These are phyloP conservation scores for Xenoacremonium recifei DNA, from an alignment of 2,329 filamentous ascomycete genomes.

Conservation along the genomic window DNA sequence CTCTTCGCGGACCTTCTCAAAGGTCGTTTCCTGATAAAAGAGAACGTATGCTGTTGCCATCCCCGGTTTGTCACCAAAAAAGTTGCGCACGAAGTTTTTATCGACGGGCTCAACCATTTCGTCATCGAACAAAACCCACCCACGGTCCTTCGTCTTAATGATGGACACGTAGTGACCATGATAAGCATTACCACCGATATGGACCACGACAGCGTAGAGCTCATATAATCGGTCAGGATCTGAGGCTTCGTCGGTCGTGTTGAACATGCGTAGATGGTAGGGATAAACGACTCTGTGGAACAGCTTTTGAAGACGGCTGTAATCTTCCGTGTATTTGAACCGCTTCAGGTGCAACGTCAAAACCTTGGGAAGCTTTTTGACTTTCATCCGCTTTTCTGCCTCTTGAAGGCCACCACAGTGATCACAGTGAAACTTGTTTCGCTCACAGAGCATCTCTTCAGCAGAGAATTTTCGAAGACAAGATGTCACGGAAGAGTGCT, in stretches of 20 bases:
- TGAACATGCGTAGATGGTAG: slow-evolving; percentile 94
- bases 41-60: slow-evolving; percentile 94
- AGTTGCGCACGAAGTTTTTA: slow-evolving; percentile 93
- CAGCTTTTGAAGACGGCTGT: slow-evolving; percentile 89
- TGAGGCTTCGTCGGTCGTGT: slow-evolving; percentile 92
- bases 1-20: slow-evolving; percentile 68
- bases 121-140: slow-evolving; percentile 96
- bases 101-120: slow-evolving; percentile 98
- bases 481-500: slow-evolving; percentile 94
- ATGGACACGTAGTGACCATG: slow-evolving; percentile 98
- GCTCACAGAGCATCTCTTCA: slow-evolving; percentile 96
- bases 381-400: slow-evolving; percentile 99
- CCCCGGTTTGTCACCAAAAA: slow-evolving; percentile 90
- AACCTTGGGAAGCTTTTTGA: slow-evolving; percentile 89
- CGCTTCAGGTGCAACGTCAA: slow-evolving; percentile 91
- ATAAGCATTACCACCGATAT: slow-evolving; percentile 94
- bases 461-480: slow-evolving; percentile 95
- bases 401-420: slow-evolving; percentile 95
- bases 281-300: slow-evolving; percentile 97
- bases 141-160: slow-evolving; percentile 93
- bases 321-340: slow-evolving; percentile 97
- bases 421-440: slow-evolving; percentile 99
- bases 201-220: slow-evolving; percentile 93
- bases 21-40: slow-evolving; percentile 91
- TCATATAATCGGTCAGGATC: slow-evolving; percentile 94